Evolutionary conservation across 257 asterid species (phyloP).

Genomic region (Phtheirospermum japonicum): DNA sequence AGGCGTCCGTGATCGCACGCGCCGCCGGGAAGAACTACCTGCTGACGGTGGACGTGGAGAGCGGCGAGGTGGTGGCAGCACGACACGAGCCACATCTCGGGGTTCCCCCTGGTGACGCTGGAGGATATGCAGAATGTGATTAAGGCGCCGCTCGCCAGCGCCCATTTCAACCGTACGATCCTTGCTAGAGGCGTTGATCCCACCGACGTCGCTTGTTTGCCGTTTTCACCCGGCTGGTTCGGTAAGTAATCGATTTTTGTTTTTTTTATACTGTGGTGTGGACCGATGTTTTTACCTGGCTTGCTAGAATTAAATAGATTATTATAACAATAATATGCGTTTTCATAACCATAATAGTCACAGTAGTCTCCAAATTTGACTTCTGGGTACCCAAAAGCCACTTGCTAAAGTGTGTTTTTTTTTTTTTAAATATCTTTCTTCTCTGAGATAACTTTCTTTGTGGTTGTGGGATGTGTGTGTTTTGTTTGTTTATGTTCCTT

Average conservation of each 20-base stretch:
- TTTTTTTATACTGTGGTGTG: neutral
- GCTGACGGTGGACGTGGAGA: slow-evolving; percentile 54
- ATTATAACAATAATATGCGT: too few relatives aligned
- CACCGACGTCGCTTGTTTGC: slow-evolving; percentile 47
- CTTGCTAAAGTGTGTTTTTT: too few relatives aligned
- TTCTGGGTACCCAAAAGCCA: too few relatives aligned
- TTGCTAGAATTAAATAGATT: neutral
- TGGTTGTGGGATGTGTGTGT: too few relatives aligned
- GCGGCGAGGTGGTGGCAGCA: slow-evolving; percentile 46
- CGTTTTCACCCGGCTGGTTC: slow-evolving; percentile 78
- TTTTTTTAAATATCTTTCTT: too few relatives aligned
- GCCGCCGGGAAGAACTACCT: slow-evolving; percentile 49
- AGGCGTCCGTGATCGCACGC: slow-evolving; percentile 56
- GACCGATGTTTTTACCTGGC: neutral
- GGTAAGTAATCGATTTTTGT: slow-evolving; percentile 31
- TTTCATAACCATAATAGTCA: too few relatives aligned
- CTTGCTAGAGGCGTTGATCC: slow-evolving; percentile 53
- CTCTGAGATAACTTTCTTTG: too few relatives aligned
- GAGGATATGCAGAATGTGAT: slow-evolving; percentile 49
- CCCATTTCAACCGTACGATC: slow-evolving; percentile 53
- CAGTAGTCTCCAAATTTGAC: too few relatives aligned
- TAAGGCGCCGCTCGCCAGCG: slow-evolving; percentile 39
- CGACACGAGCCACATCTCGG: slow-evolving; percentile 43
- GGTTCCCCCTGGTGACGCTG: slow-evolving; percentile 51
- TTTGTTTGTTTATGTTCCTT: too few relatives aligned